A percentile compares a stretch with the other conserved stretches of the same genome.
Conservation (phyloP, 2,329 filamentous ascomycete species). For the Didymella pomorum region DNA sequence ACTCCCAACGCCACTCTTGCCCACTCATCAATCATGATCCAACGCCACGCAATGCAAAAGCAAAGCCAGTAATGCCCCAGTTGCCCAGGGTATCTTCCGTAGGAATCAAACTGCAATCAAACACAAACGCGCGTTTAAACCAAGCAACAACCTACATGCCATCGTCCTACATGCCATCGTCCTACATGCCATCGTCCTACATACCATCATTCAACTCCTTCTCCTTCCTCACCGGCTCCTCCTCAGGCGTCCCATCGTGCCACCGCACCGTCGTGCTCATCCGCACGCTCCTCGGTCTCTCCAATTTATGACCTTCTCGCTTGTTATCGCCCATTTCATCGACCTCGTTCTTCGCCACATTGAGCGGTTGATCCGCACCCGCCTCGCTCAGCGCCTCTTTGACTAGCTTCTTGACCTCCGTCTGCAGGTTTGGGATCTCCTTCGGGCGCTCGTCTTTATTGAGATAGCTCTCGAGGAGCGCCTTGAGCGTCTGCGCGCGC, state of each 20-base stretch:
- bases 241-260: slow-evolving; percentile 8
- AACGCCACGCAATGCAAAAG: slow-evolving; percentile 11
- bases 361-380: slow-evolving; percentile 11
- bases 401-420: slow-evolving; percentile 56
- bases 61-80: slow-evolving; percentile 1
- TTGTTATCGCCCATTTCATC: not conserved
- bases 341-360: slow-evolving; percentile 5
- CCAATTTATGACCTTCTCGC: not conserved
- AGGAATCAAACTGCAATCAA: not conserved
- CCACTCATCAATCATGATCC: not conserved
- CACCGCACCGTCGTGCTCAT: slow-evolving; percentile 16
- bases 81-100: slow-evolving; percentile 9
- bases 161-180: no score
- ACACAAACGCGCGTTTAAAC: no score
- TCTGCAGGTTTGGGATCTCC: slow-evolving; percentile 53
- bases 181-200: not conserved
- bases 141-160: no score
- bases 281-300: slow-evolving; percentile 17
- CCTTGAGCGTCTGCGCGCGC: slow-evolving; percentile 83
- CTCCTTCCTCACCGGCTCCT: not conserved
- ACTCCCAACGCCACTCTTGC: not conserved
- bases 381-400: slow-evolving; percentile 41
- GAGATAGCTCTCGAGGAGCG: slow-evolving; percentile 77
- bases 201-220: not conserved
- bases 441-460: slow-evolving; percentile 55